Evolutionary conservation across 306 rosid species (phyloP), one percentile per base, ranked within the genome.

Genomic region (Purshia tridentata): DNA sequence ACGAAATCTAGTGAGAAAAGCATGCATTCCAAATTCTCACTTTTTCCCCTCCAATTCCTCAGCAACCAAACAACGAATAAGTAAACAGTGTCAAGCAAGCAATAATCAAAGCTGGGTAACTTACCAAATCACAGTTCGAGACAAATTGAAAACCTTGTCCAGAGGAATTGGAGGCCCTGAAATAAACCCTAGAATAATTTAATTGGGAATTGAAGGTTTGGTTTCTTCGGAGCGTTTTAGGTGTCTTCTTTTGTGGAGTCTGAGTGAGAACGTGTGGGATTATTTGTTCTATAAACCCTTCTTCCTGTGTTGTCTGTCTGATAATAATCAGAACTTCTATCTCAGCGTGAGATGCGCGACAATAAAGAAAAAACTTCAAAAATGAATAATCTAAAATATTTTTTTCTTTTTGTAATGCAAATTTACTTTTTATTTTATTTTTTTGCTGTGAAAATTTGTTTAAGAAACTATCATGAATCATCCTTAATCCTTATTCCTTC

Each of bases 281-380:
- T 19, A 50, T 0, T 11, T 9, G 9, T 44, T 5, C 53, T 9
- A 44, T 44, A 65, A 44, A 65, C 69, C 39, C 69, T 2, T 13
- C 20, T 15, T 60, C n/a, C 46, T 37, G 20, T 8, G 50, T 44
- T 0, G 18, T 29, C 42, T 23, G 44, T 47, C 20, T 23, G 42
- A 19, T 66, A 14, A 56, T 46, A 65, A 65, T 65, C 54, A 55
- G 55, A 65, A 46, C 20, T 65, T 46, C 54, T 7, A 5, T 19
- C 54, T 46, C 70, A 19, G 51, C 18, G n/a, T 59, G 15, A 8
- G 41, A 50, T 63, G 50, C 68, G 50, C 42, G 51, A 42, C 51
- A 44, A 18, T 18, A 48, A 41, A 42, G 51, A 10, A 64, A 42
- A 44, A 5, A 48, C 1, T 48, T 48, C 8, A 48, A 18, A 6